Evolutionary conservation across 257 asterid species (phyloP), one percentile per base, ranked within the genome.

Genomic region (Agastache rugosa): DNA sequence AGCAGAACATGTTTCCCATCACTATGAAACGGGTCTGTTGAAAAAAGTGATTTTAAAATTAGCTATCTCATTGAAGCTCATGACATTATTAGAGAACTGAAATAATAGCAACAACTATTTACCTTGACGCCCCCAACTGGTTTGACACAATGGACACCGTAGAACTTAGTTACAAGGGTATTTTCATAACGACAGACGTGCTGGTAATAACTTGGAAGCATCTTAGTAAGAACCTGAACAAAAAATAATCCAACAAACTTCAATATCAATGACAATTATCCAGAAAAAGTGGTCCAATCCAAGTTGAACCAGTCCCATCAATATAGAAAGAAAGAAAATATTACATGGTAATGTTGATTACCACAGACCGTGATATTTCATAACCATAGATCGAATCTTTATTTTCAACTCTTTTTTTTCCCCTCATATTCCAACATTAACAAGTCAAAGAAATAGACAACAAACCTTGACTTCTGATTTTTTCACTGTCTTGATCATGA

Each of bases 401-500:
- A 5, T 22, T 58, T 41, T 41, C 14, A 41, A 3, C 37, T 31
- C 6, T 5, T 39, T 12, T 53, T 25, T 58, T 25, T 58, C n/a
- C n/a, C n/a, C n/a, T 27, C 0, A 17, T 14, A 6, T 29, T 16
- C 65, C n/a, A 50, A 68, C 37, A 37, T 69, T 48, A 65, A 76
- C 11, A 66, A 80, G 80, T 76, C 71, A 81, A 81, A 23, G 69
- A 61, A 59, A 71, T 68, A 79, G 82, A 78, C 77, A 82, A 84
- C 91, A 74, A 78, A 95, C 99, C 98, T 95, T 95, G 89, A 84
- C 98, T 88, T 95, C 99, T 16, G 97, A 89, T 88, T 95, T 95
- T 83, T 86, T 95, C 78, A 93, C 99, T 8, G 99, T 95, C 80
- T 95, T 95, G 83, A 95, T 95, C 97, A 95, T 95, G 75, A 95